Percentiles rank a stretch among this genome's conserved stretches.
Evolutionary conservation across 2,329 filamentous ascomycete genomes (phyloP).

Genomic region (Exophiala viscosa): DNA sequence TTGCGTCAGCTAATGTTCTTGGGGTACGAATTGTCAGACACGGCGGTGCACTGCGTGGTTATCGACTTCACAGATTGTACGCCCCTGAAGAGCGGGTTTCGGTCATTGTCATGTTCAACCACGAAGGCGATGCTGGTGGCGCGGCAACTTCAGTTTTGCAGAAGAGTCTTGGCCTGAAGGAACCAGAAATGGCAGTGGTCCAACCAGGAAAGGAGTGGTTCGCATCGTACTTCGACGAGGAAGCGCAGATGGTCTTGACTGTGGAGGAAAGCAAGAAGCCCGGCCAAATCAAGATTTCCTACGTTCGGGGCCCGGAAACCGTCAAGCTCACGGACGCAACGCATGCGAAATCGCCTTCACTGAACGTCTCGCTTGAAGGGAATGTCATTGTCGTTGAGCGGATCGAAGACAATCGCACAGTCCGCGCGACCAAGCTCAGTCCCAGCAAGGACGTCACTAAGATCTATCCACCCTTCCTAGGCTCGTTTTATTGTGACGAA

Average conservation of each 20-base stretch:
- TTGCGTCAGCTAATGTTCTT: conserved; percentile 30
- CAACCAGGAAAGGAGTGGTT: conserved; percentile 30
- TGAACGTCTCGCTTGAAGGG: conserved; percentile 32
- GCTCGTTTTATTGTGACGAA: conserved; percentile 37
- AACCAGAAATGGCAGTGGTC: conserved; percentile 7
- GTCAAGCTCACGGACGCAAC: conserved; percentile 22
- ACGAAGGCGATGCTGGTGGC: conserved; percentile 32
- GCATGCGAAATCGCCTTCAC: conserved; percentile 23
- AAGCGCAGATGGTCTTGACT: neutral
- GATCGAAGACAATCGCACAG: conserved; percentile 31
- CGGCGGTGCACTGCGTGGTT: conserved; percentile 43
- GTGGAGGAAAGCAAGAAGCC: conserved; percentile 27
- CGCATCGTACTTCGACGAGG: conserved; percentile 38
- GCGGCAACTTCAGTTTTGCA: conserved; percentile 34
- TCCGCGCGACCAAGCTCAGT: conserved; percentile 28
- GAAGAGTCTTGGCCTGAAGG: conserved; percentile 30
- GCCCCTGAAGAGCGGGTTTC: conserved; percentile 36
- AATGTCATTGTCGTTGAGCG: conserved; percentile 32
- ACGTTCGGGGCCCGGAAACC: conserved; percentile 16
- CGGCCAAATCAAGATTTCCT: neutral
- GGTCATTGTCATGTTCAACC: conserved; percentile 42
- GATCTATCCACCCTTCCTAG: conserved; percentile 24
- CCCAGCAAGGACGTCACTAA: conserved; percentile 9
- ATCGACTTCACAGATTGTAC: conserved; percentile 37
- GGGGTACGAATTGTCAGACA: conserved; percentile 36